Evolutionary conservation across 129 eudicot species (phyloP), one percentile per base, ranked within the genome.

Genomic region (Escallonia rubra): DNA sequence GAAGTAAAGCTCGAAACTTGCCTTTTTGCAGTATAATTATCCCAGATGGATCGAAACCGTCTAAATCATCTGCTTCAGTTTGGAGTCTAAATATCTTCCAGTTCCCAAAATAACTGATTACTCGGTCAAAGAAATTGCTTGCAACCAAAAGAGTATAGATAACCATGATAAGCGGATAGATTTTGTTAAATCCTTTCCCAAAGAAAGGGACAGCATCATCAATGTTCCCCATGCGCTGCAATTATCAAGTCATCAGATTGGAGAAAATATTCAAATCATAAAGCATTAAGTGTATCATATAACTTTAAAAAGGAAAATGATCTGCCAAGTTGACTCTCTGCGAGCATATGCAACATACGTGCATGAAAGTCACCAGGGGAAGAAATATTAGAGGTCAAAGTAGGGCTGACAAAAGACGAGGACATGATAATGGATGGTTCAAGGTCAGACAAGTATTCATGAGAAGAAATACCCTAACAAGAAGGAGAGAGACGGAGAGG

Each of bases 191-290:
- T 53, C 91, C 87, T 69, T 67, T 71, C 49, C 98, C 98, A 66
- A 93, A 93, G 76, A 93, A 93, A 72, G 98, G 98, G 46, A 89
- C 98, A 8, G 92, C 96, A 48, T 86, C 73, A 68, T 93, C 98
- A 12, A 93, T 89, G 58, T 75, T 93, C 80, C 98, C 98, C 98
- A 93, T 93, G 47, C 95, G 78, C 98, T 93, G 91, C 77, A 76
- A 75, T 44, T 9, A 72, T 8, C 41, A 70, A 62, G 10, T 69
- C 61, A 54, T 54, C 13, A 41, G 8, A 63, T 71, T 55, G 44
- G 13, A 71, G 40, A 52, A 56, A 52, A 14, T 53, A 54, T 41
- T 4, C 40, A 23, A 68, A 54, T 38, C 49, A 48, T 59, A 69
- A n/a, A 5, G 48, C 10, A 49, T 49, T 45, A 41, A 13, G 12